phyloP scores from a whole-genome alignment of 352 stramenopile genomes.

The Phytophthora palmivora region DNA sequence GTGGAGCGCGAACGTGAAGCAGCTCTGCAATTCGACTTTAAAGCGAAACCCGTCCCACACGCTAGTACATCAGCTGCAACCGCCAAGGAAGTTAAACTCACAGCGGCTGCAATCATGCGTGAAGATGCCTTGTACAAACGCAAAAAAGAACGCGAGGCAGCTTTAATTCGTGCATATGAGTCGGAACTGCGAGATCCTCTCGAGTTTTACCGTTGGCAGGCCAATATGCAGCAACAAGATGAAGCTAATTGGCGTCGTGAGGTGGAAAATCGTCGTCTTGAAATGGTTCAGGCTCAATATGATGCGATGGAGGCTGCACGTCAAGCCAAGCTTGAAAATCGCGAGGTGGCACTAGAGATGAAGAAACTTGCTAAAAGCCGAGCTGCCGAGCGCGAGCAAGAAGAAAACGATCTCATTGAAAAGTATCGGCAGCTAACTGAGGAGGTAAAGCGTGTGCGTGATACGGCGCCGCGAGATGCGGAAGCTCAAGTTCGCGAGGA shows the following conservation, averaged over 20 bases:
- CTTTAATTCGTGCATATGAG: conserved; percentile 89
- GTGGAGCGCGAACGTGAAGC: conserved; percentile 70
- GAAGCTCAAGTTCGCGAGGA: conserved; percentile 67
- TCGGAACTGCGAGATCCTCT: conserved; percentile 90
- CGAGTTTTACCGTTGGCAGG: conserved; percentile 93
- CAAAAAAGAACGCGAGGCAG: conserved; percentile 91
- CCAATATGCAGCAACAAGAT: conserved; percentile 85
- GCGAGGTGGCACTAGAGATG: conserved; percentile 80
- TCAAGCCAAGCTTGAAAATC: conserved; percentile 80
- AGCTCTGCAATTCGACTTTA: conserved; percentile 79
- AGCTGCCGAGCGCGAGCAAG: conserved; percentile 64
- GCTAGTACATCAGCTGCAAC: conserved; percentile 37
- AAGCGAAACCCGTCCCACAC: conserved; percentile 70
- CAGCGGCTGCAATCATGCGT: conserved; percentile 88
- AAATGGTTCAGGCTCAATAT: conserved; percentile 86
- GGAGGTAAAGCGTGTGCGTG: conserved; percentile 80
- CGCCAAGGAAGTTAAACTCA: conserved; percentile 79
- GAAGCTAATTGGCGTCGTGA: conserved; percentile 68
- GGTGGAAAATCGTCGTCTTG: conserved; percentile 79
- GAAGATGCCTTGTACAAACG: conserved; percentile 93
- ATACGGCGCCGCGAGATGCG: conserved; percentile 80
- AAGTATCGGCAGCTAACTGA: conserved; percentile 60
- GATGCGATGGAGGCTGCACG: conserved; percentile 80
- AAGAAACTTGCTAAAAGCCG: conserved; percentile 78
- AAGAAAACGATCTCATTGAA: conserved; percentile 61